Base-by-base conservation (phyloP, 371 early-diverging fungal genomes). In the Actinomortierella ambigua region DNA sequence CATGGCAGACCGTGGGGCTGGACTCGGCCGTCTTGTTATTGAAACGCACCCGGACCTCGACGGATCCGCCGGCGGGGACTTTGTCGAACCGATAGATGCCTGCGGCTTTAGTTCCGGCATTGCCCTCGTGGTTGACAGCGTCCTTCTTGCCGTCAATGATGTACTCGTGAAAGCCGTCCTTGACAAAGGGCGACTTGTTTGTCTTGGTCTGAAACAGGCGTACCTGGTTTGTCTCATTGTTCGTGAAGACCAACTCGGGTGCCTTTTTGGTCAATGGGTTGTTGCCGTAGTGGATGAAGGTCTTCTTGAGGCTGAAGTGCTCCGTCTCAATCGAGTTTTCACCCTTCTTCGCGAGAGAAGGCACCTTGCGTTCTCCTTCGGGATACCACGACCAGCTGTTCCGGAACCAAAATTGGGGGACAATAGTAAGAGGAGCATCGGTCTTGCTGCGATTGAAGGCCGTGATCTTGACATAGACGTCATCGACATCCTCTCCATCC, bases 101-200 rank as follows among this genome's bases (percentile, higher is more conserved):
- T 2, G 79, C 81, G 29, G 65, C 55, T 49, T 82, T 82, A 27
- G 82, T 82, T 15, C 82, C 82, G 22, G 59, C 51, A 17, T 52
- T 42, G 14, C 60, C 69, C 29, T 59, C 3, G 14, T 42, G 50
- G 63, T 77, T 75, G 47, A 80, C 58, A 0, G 77, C 76, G 1
- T 20, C 50, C 50, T 57, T 54, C 14, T 75, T 51, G 28, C 61
- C 63, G 14, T 73, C 40, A 48, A 80, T 55, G 4, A 82, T 63
- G 27, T 70, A 69, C 22, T 78, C 73, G 40, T 81, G 75, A 57
- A 81, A 69, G 6, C 65, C 82, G 49, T 81, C 82, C 68, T 81
- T 76, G 47, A 63, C 65, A 55, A 63, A 66, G 0, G 28, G 41
- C 23, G 53, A 50, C 29, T 59, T 64, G 81, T 79, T 81, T n/a